phyloP scores from a whole-genome alignment of 2,329 filamentous ascomycete genomes.

The Coniochaeta ligniaria region DNA sequence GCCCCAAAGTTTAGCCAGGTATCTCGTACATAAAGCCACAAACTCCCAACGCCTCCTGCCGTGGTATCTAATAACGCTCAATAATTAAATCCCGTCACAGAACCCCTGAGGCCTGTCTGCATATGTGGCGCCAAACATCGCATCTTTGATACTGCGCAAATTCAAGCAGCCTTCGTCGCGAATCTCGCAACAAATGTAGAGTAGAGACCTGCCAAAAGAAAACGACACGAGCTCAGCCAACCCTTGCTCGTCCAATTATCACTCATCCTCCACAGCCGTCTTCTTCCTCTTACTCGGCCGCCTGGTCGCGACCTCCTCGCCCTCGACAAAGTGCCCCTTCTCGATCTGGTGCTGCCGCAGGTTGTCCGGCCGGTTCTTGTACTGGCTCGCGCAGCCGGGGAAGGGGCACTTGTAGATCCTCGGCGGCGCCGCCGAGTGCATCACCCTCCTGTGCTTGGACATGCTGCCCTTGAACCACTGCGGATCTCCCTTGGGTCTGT shows the following conservation, averaged over 20 bases:
- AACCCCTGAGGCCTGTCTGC: not conserved
- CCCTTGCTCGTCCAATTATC: too few relatives aligned
- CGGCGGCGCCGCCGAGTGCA: conserved; percentile 41
- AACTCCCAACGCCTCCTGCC: not conserved
- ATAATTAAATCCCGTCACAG: not conserved
- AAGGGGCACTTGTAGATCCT: conserved; percentile 45
- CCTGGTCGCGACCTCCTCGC: conserved; percentile 19
- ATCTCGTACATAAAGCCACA: not conserved
- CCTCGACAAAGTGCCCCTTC: conserved; percentile 46
- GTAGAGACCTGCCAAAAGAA: not conserved
- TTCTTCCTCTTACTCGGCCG: conserved; percentile 43
- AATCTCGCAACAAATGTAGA: not conserved
- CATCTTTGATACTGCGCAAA: not conserved
- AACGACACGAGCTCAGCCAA: too few relatives aligned
- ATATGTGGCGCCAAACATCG: not conserved
- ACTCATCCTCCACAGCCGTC: conserved; percentile 11
- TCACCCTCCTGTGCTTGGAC: conserved; percentile 49
- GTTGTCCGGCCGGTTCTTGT: conserved; percentile 49
- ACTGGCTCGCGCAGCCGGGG: conserved; percentile 46
- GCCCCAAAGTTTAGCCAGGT: not conserved
- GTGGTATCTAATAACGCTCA: not conserved
- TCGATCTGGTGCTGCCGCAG: conserved; percentile 49
- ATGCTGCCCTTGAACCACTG: conserved; percentile 52
- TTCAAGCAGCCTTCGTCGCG: too few relatives aligned
- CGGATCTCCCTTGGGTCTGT: conserved; percentile 48